A percentile compares a stretch with the other conserved stretches of the same genome.
Conservation (phyloP, 1,284 basidiomycete genomes). For the Sanghuangporus weigelae region DNA sequence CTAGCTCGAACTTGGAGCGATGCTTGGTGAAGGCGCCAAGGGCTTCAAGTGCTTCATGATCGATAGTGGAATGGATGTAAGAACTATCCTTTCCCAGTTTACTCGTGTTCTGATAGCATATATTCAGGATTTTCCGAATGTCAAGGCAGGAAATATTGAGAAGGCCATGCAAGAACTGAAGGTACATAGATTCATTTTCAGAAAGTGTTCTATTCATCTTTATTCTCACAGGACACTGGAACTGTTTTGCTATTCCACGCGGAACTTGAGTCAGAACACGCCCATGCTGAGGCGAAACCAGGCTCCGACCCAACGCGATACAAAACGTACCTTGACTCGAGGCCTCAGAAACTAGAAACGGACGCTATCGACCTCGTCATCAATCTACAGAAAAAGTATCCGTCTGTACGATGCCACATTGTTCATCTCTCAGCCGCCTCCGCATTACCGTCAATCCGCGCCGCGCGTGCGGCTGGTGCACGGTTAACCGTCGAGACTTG, state of each 20-base stretch:
- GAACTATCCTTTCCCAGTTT: slow-evolving; percentile 19
- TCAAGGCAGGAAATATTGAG: slow-evolving; percentile 64
- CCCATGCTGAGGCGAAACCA: slow-evolving; percentile 15
- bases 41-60: slow-evolving; percentile 97
- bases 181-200: slow-evolving; percentile 35
- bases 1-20: slow-evolving; percentile 58
- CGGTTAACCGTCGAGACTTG: slow-evolving; percentile 89
- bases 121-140: slow-evolving; percentile 83
- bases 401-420: slow-evolving; percentile 79
- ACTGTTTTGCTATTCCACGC: slow-evolving; percentile 87
- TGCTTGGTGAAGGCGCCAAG: slow-evolving; percentile 76
- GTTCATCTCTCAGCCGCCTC: slow-evolving; percentile 86
- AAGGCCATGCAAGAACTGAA: slow-evolving; percentile 70
- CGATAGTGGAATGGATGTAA: slow-evolving; percentile 86
- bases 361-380: slow-evolving; percentile 76
- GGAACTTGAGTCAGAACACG: slow-evolving; percentile 54
- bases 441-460: slow-evolving; percentile 70
- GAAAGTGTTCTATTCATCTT: not conserved
- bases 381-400: slow-evolving; percentile 53
- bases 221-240: slow-evolving; percentile 45
- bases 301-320: slow-evolving; percentile 51
- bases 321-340: slow-evolving; percentile 77
- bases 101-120: not conserved
- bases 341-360: slow-evolving; percentile 73
- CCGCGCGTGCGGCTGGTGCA: slow-evolving; percentile 57